These are phyloP conservation scores for Teunomyces cretensis DNA, from an alignment of 805 yeast genomes.

Conservation along the genomic window DNA sequence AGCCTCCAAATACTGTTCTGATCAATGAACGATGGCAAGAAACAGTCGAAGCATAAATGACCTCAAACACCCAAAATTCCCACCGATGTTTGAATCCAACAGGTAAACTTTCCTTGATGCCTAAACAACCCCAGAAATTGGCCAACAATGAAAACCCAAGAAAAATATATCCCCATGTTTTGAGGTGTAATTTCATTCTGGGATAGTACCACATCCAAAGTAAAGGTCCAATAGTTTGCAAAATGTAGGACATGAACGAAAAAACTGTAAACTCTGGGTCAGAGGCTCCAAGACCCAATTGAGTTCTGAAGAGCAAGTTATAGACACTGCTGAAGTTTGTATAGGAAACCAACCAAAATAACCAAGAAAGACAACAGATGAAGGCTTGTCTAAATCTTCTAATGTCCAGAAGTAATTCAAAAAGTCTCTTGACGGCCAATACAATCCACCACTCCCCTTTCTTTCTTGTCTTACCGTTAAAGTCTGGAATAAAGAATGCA, in stretches of 20 bases:
- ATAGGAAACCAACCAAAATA: constrained; percentile 39
- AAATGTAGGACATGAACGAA: constrained; percentile 34
- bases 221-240: constrained; percentile 34
- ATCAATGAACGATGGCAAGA: constrained; percentile 37
- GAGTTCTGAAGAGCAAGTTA: constrained; percentile 36
- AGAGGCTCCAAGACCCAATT: constrained; percentile 38
- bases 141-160: constrained; percentile 27
- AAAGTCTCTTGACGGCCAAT: constrained; percentile 25
- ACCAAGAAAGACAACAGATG: constrained; percentile 37
- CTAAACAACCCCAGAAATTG: constrained; percentile 42
- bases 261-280: constrained; percentile 41
- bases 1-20: constrained; percentile 34
- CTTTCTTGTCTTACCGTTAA: constrained; percentile 25
- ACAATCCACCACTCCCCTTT: constrained; percentile 20
- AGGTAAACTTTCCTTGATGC: constrained; percentile 21
- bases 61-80: constrained; percentile 44
- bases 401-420: constrained; percentile 21
- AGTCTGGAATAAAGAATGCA: constrained; percentile 29
- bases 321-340: constrained; percentile 36
- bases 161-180: constrained; percentile 37
- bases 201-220: constrained; percentile 39
- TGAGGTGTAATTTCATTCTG: constrained; percentile 19
- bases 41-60: constrained; percentile 31
- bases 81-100: constrained; percentile 42
- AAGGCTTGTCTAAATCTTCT: constrained; percentile 33